Base-by-base conservation (phyloP, 306 rosid genomes). In the Malus sylvestris region DNA sequence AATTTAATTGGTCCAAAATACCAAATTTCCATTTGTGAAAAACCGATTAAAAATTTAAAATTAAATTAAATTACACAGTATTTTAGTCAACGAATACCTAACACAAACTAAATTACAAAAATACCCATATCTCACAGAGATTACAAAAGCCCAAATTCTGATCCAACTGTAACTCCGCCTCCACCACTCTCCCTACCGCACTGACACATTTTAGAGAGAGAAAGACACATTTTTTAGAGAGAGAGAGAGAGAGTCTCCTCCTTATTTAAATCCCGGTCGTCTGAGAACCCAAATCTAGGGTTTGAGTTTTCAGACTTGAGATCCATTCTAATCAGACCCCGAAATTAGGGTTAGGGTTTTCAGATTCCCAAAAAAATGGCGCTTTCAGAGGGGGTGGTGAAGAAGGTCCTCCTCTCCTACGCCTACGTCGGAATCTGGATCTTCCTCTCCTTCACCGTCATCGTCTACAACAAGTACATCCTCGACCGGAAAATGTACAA, bases 391-490 rank as follows among this genome's bases (percentile, higher is more conserved):
- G 79, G 86, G 51, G 96, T 95, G 4, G 83, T 92, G 58, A 95
- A 83, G 91, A 95, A 92, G 53, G 83, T 95, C 33, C 70, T 95
- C 33, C 89, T 95, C 73, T 92, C 99, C 14, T 95, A 92, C 84
- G 71, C 97, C 32, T 95, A 95, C 76, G 97, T 95, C 0, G 91
- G 85, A 20, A 75, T 90, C 77, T 92, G 99, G 99, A 92, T 95
- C 99, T 89, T 87, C 87, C 99, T 95, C 67, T 84, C 90, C 80
- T 95, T 92, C 97, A 86, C 97, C 4, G 97, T 95, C 13, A 95
- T 95, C 83, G 97, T 95, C 14, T 95, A 79, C 97, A 95, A 95
- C 89, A 95, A 95, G 83, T 95, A 87, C 92, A 95, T 95, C 82
- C 85, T 95, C 12, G 97, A 95, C 62, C 97, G 86, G 8, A 92